Conservation (phyloP, 148 eudicot genomes). For the Spergularia marina region DNA sequence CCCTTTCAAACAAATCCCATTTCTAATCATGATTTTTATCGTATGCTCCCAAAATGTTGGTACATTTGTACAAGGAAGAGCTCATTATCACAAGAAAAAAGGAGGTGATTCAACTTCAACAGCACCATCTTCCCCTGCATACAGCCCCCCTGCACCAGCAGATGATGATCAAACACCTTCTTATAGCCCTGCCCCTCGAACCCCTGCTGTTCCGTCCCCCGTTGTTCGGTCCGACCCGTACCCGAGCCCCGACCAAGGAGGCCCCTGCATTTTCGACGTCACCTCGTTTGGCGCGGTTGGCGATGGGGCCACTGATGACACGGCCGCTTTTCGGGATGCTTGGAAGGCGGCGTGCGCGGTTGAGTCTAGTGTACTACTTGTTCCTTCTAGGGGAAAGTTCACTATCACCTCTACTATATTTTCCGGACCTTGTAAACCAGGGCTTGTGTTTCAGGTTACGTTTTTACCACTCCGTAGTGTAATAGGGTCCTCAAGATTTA, state of each 20-base stretch:
- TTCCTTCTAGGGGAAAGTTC: slow-evolving; percentile 51
- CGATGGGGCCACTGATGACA: slow-evolving; percentile 71
- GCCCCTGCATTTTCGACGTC: slow-evolving; percentile 65
- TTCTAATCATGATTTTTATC: not conserved
- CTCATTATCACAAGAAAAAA: slow-evolving; percentile 51
- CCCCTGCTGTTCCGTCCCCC: slow-evolving; percentile 29
- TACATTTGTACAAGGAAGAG: slow-evolving; percentile 51
- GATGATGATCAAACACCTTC: slow-evolving; percentile 26
- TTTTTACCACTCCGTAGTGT: not conserved
- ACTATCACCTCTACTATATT: slow-evolving; percentile 77
- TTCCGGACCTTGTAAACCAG: slow-evolving; percentile 84
- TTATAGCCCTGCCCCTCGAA: slow-evolving; percentile 29
- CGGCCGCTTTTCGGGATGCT: slow-evolving; percentile 61
- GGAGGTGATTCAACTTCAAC: not conserved
- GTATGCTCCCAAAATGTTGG: slow-evolving; percentile 15
- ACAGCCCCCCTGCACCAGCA: slow-evolving; percentile 22
- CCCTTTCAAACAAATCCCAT: not conserved
- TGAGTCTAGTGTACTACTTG: slow-evolving; percentile 53
- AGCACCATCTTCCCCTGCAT: slow-evolving; percentile 18
- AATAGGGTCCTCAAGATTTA: too few species aligned
- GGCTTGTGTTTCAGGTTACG: slow-evolving; percentile 71
- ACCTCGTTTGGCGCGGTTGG: slow-evolving; percentile 72
- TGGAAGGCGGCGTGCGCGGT: slow-evolving; percentile 93
- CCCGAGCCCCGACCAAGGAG: slow-evolving; percentile 33
- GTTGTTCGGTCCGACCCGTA: slow-evolving; percentile 46